These are phyloP conservation scores for Hanseniaspora guilliermondii DNA, from an alignment of 805 yeast species.

Conservation along the genomic window DNA sequence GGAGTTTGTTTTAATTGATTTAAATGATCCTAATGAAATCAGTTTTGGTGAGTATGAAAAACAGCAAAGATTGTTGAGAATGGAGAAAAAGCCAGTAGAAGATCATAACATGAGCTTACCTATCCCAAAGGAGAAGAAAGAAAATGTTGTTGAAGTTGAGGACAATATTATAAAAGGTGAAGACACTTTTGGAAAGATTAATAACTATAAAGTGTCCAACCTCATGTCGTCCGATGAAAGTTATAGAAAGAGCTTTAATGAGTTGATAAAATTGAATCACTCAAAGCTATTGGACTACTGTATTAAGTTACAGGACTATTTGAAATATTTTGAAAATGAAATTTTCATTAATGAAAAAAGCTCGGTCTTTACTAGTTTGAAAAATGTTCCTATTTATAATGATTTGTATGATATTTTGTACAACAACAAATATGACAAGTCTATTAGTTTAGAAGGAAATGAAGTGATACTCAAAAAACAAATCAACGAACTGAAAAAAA, in stretches of 20 bases:
- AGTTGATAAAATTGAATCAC: background rate
- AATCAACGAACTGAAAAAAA: conserved; percentile 21
- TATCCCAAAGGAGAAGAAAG: background rate
- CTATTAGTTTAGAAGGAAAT: conserved; percentile 20
- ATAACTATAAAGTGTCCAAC: background rate
- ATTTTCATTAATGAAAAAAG: background rate
- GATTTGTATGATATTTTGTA: conserved; percentile 11
- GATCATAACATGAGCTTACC: background rate
- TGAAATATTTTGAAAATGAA: conserved; percentile 2
- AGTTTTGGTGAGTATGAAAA: conserved; percentile 9
- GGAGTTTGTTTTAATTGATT: conserved; percentile 10
- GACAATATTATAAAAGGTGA: background rate
- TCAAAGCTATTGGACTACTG: conserved; percentile 5
- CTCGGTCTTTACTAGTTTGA: background rate
- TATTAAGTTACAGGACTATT: background rate
- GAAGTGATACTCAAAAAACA: conserved; percentile 23
- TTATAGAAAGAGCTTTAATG: background rate
- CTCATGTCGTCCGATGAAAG: background rate
- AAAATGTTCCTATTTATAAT: conserved; percentile 3
- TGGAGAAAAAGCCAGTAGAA: background rate
- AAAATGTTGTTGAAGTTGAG: background rate
- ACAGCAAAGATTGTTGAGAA: background rate
- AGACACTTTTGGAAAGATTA: background rate
- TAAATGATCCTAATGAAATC: conserved; percentile 11
- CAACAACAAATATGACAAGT: conserved; percentile 5